Conservation (phyloP, 768 basidiomycete species). For the Trametes cubensis region DNA sequence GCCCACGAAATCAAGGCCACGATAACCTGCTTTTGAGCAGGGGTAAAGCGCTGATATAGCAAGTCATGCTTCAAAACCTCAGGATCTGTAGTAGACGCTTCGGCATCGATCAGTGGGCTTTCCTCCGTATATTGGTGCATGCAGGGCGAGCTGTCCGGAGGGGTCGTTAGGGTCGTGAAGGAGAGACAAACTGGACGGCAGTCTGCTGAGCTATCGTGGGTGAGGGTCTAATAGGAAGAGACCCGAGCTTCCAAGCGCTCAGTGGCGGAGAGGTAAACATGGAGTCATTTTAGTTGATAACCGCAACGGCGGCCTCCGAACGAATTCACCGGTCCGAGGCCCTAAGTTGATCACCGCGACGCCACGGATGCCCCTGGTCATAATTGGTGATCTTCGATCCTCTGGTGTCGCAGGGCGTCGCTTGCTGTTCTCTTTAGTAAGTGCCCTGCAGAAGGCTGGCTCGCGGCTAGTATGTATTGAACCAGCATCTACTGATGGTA, state of each 20-base stretch:
- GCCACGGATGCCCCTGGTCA: too few species aligned
- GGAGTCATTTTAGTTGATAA: conserved; percentile 1
- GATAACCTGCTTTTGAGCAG: conserved; percentile 53
- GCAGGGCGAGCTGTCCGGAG: background rate
- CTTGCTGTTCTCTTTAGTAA: too few species aligned
- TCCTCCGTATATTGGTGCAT: conserved; percentile 16
- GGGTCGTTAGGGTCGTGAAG: background rate
- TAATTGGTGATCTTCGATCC: background rate
- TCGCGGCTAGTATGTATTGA: too few species aligned
- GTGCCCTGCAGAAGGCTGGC: too few species aligned
- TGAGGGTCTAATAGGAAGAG: background rate
- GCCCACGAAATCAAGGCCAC: conserved; percentile 59
- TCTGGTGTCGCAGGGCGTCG: background rate
- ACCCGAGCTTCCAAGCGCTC: too few species aligned
- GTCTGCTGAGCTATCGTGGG: background rate
- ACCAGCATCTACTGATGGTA: too few species aligned
- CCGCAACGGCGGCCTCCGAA: background rate
- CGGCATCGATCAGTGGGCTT: conserved; percentile 13
- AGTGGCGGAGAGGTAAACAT: background rate
- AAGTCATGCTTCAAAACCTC: conserved; percentile 31
- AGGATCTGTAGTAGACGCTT: conserved; percentile 10
- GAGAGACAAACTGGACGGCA: background rate
- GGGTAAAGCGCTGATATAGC: conserved; percentile 63
- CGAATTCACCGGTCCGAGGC: background rate
- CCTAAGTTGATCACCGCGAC: background rate